Percentiles rank a stretch among this genome's conserved stretches.
Conservation (phyloP, 2,329 filamentous ascomycete species). For the Cadophora gregata region DNA sequence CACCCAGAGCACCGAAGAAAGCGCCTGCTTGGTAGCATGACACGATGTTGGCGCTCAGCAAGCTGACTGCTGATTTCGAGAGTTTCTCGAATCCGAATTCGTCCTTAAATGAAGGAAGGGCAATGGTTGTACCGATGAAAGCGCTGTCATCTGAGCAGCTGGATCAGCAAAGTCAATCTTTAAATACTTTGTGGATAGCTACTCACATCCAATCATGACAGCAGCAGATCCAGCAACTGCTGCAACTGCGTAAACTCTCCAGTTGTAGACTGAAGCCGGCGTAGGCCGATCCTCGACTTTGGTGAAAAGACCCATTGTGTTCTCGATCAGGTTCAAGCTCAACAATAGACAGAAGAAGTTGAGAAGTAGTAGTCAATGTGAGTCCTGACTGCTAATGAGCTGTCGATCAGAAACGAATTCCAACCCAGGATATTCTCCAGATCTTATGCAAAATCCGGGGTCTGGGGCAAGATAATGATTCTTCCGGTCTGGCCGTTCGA, state of each 20-base stretch:
- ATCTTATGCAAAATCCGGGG: conserved; percentile 28
- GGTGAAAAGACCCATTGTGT: conserved; percentile 50
- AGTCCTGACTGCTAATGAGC: neutral
- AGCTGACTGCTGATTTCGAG: conserved; percentile 52
- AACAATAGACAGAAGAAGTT: neutral
- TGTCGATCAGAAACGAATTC: conserved; percentile 16
- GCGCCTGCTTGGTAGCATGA: conserved; percentile 83
- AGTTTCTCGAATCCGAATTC: conserved; percentile 71
- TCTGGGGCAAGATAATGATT: conserved; percentile 26
- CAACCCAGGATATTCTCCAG: conserved; percentile 14
- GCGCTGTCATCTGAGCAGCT: conserved; percentile 62
- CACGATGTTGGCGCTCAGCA: conserved; percentile 77
- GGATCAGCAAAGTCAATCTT: neutral
- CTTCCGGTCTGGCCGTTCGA: conserved; percentile 16
- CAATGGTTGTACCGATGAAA: conserved; percentile 80
- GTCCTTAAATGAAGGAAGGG: conserved; percentile 69
- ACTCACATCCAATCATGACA: conserved; percentile 55
- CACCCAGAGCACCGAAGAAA: conserved; percentile 79
- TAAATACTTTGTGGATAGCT: neutral
- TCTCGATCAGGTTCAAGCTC: neutral
- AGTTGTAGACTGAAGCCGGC: conserved; percentile 64
- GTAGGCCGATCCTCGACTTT: conserved; percentile 63
- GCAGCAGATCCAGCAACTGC: conserved; percentile 61
- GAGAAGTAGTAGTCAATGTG: conserved; percentile 19
- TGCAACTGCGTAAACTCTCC: conserved; percentile 62